phyloP scores from a whole-genome alignment of 2,329 filamentous ascomycete species.

The Botrytis deweyae region DNA sequence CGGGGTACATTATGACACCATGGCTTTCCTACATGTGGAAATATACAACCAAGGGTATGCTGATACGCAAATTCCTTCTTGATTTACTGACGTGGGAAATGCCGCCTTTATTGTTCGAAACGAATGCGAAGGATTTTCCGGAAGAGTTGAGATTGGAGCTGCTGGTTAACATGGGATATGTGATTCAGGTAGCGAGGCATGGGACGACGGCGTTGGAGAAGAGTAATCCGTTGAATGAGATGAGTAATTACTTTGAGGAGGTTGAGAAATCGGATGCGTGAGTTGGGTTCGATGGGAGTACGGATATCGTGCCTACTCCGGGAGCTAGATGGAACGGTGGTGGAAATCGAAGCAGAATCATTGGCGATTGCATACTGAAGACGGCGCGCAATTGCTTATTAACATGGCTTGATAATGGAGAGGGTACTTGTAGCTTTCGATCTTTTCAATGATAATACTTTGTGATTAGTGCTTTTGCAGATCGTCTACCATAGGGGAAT shows the following conservation, averaged over 20 bases:
- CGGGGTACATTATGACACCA: background rate
- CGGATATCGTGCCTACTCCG: too few relatives aligned
- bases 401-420: background rate
- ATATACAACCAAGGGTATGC: background rate
- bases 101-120: background rate
- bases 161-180: background rate
- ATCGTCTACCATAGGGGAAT: fast-evolving
- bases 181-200: background rate
- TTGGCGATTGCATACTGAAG: too few relatives aligned
- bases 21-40: background rate
- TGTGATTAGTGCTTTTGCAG: too few relatives aligned
- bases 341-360: background rate
- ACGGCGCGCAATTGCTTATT: too few relatives aligned
- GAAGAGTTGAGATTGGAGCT: background rate
- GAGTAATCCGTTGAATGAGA: background rate
- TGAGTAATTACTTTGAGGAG: background rate
- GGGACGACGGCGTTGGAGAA: background rate
- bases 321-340: too few relatives aligned
- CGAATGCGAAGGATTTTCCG: background rate
- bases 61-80: background rate
- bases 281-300: too few relatives aligned
- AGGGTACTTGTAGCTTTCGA: background rate
- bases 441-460: background rate
- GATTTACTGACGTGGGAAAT: background rate
- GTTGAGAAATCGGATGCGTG: background rate